Evolutionary conservation across 371 early-diverging fungal genomes (phyloP), one percentile per base, ranked within the genome.

Genomic region (Zopfochytrium polystomum): DNA sequence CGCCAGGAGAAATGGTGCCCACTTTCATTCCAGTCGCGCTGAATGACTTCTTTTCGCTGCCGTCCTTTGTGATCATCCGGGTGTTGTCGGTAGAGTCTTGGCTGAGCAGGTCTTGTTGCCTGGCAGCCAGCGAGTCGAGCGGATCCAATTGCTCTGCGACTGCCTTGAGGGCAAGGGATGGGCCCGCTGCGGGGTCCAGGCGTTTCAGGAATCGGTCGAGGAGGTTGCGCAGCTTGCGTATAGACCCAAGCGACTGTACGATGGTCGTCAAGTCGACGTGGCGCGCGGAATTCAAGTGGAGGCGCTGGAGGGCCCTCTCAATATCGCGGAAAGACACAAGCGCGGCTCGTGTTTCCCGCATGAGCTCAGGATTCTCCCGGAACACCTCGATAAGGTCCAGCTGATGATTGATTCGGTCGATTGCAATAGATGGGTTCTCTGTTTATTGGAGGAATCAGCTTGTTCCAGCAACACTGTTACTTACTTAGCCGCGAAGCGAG

Each of bases 401-500:
- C 15, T 72, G 66, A 26, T 65, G 62, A 33, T 65, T 65, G 46
- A 79, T 79, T 45, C 72, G 70, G 3, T 52, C n/a, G 13, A 72
- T 18, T 23, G 42, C 38, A 0, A 65, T 69, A 6, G 74, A 72
- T 3, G 79, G 79, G 4, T 60, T 46, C 54, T 61, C 73, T 76
- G 52, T 13, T 5, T n/a, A 45, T n/a, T 55, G 42, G 25, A 20
- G 26, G 18, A 57, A 57, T 29, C 30, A n/a, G 15, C 11, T 54
- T 9, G 26, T 9, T 52, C 29, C 5, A 9, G 18, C 29, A 22
- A 30, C 22, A 30, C 9, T 11, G 9, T 52, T 26, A 7, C 18
- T 23, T 7, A 77, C 83, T 72, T 43, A 94, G 65, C 72, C 92
- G 83, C 38, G 79, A 72, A 3, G 85, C 71, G 3, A 94, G 72